Percentiles rank a stretch among this genome's conserved stretches.
phyloP scores from a whole-genome alignment of 805 yeast species.

The Candida parachauliodes region DNA sequence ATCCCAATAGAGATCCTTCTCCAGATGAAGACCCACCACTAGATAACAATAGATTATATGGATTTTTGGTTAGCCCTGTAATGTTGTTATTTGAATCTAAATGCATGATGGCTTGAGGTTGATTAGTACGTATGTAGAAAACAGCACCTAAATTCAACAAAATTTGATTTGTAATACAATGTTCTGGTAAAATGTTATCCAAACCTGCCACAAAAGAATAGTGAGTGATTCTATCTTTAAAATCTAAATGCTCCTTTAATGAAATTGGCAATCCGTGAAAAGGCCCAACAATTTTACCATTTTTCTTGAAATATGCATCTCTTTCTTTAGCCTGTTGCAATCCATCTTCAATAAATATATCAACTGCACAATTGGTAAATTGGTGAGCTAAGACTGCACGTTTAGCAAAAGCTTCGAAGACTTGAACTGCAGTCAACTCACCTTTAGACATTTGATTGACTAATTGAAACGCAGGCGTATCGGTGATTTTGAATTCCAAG shows the following conservation, averaged over 20 bases:
- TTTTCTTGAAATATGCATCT: constrained; percentile 46
- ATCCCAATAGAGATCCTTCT: constrained; percentile 40
- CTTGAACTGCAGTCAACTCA: constrained; percentile 32
- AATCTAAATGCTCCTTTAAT: constrained; percentile 48
- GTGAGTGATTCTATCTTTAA: constrained; percentile 32
- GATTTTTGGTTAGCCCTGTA: constrained; percentile 37
- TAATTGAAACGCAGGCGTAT: constrained; percentile 26
- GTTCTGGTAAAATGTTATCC: constrained; percentile 25
- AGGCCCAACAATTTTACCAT: constrained; percentile 57
- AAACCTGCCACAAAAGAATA: constrained; percentile 37
- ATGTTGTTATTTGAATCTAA: constrained; percentile 40
- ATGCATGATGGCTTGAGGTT: constrained; percentile 46
- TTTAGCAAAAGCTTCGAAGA: constrained; percentile 40
- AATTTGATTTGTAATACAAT: constrained; percentile 28
- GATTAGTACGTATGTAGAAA: constrained; percentile 40
- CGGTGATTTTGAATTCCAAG: constrained; percentile 37
- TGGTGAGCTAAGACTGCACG: constrained; percentile 43
- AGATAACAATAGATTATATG: constrained; percentile 34
- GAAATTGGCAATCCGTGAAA: constrained; percentile 68
- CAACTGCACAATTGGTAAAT: constrained; percentile 42
- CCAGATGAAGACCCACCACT: constrained; percentile 45
- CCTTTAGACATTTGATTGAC: constrained; percentile 29
- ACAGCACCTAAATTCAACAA: constrained; percentile 42
- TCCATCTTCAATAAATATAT: constrained; percentile 55
- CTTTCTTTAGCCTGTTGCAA: constrained; percentile 50